Evolutionary conservation across 495 filamentous ascomycete species (phyloP), one percentile per base, ranked within the genome.

Genomic region (Glonium stellatum): DNA sequence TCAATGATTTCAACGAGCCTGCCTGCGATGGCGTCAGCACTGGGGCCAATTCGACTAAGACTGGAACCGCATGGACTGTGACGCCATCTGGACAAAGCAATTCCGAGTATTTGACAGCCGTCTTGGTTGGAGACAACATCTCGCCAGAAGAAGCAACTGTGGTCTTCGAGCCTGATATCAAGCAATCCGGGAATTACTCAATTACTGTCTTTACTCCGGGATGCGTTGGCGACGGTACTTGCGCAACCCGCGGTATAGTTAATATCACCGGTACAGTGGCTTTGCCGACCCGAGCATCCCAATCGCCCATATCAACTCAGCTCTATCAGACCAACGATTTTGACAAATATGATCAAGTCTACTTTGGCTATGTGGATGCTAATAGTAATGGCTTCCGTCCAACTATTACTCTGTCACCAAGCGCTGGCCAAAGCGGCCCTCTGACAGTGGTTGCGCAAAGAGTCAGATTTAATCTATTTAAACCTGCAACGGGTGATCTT

Each of bases 261-360:
- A 87, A 87, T 58, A 80, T 97, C 60, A 91, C 88, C 5, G 90
- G 85, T 4, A 80, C 79, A 18, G 82, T 90, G 71, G 77, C 80
- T 1, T 78, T 75, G 34, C 78, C 61, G 15, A 77, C 80, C 35
- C 65, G 66, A 41, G 53, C 68, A 10, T 61, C 71, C 8, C 60
- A 42, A 23, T 34, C 75, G 57, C 73, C 80, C 27, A 59, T 77
- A 11, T 69, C 78, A 15, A 73, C 79, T 0, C 70, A 74, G 13
- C 70, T 95, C 12, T 92, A 79, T 69, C 95, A 99, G 75, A 96
- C 90, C 18, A 97, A 97, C 72, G 75, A 90, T 63, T 89, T 85
- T 68, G 90, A 96, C 75, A 99, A 97, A 73, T 96, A 93, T 63
- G 95, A 97, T 67, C 83, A 85, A 57, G 83, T 97, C 59, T 96